Evolutionary conservation across 2,329 filamentous ascomycete genomes (phyloP).

Genomic region (Alternaria arborescens): DNA sequence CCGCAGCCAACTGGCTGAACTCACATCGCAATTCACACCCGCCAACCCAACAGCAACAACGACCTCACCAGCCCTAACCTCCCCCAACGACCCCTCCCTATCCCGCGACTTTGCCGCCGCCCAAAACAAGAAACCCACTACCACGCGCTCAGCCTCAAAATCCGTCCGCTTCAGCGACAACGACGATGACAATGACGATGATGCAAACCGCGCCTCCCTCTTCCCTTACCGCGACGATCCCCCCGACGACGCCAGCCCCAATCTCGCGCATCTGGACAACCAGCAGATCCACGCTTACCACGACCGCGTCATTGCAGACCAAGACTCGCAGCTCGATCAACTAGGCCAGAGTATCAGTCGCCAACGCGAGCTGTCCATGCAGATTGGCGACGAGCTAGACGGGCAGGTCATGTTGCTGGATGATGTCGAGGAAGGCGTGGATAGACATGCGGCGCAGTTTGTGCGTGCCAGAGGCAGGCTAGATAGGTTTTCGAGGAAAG

Average conservation of each 20-base stretch:
- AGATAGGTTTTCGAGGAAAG: constrained; percentile 74
- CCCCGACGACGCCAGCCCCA: constrained; percentile 50
- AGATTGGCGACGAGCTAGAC: constrained; percentile 95
- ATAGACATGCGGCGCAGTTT: constrained; percentile 79
- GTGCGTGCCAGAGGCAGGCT: constrained; percentile 77
- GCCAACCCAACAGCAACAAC: constrained; percentile 61
- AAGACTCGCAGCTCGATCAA: constrained; percentile 91
- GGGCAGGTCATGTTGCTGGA: constrained; percentile 88
- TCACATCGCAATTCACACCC: constrained; percentile 78
- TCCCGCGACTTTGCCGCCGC: constrained; percentile 50
- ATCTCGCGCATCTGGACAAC: constrained; percentile 72
- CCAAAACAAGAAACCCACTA: constrained; percentile 43
- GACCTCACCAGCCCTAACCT: constrained; percentile 50
- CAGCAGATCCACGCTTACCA: constrained; percentile 89
- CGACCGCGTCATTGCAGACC: constrained; percentile 79
- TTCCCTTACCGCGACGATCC: constrained; percentile 80
- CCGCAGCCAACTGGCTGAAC: constrained; percentile 76
- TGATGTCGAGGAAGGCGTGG: constrained; percentile 83
- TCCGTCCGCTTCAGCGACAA: constrained; percentile 85
- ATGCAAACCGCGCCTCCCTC: constrained; percentile 63
- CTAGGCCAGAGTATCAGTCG: constrained; percentile 86
- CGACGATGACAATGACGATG: constrained; percentile 47
- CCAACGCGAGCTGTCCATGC: constrained; percentile 91
- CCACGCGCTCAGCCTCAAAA: constrained; percentile 60
- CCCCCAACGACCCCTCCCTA: constrained; percentile 55